phyloP scores from a whole-genome alignment of 176 grass and related monocot species.

The Secale cereale region DNA sequence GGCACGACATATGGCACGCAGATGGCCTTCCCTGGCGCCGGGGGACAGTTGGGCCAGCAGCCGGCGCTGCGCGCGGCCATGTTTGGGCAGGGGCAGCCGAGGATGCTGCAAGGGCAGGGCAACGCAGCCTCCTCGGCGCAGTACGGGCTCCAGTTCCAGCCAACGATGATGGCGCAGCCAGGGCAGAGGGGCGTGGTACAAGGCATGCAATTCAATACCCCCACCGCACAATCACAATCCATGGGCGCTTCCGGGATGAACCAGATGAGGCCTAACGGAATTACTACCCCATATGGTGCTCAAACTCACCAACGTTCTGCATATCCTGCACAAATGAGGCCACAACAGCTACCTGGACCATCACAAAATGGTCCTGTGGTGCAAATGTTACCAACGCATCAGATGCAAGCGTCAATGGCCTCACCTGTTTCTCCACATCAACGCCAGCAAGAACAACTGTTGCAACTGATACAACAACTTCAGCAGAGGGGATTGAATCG shows the following conservation, averaged over 20 bases:
- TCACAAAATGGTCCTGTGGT: slow-evolving; percentile 69
- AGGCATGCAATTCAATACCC: slow-evolving; percentile 52
- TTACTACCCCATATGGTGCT: slow-evolving; percentile 52
- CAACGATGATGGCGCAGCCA: slow-evolving; percentile 40
- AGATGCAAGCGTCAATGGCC: slow-evolving; percentile 53
- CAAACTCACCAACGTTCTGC: slow-evolving; percentile 74
- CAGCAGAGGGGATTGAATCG: slow-evolving; percentile 54
- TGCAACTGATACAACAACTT: slow-evolving; percentile 55
- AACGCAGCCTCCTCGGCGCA: neutral
- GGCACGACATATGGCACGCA: neutral
- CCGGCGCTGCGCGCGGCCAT: neutral
- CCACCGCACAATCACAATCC: slow-evolving; percentile 37
- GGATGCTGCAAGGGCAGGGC: neutral
- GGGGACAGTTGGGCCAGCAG: neutral
- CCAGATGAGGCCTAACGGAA: slow-evolving; percentile 76
- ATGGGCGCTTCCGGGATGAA: slow-evolving; percentile 60
- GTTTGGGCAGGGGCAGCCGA: neutral
- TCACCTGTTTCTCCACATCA: slow-evolving; percentile 55
- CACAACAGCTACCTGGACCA: slow-evolving; percentile 65
- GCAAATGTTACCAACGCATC: slow-evolving; percentile 59
- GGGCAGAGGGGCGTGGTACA: slow-evolving; percentile 71
- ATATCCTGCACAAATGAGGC: slow-evolving; percentile 56
- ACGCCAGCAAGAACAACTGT: slow-evolving; percentile 60
- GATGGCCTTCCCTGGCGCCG: neutral
- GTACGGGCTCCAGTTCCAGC: slow-evolving; percentile 3